These are phyloP conservation scores for Pugionium cornutum DNA, from an alignment of 345 rosid species.

Conservation along the genomic window DNA sequence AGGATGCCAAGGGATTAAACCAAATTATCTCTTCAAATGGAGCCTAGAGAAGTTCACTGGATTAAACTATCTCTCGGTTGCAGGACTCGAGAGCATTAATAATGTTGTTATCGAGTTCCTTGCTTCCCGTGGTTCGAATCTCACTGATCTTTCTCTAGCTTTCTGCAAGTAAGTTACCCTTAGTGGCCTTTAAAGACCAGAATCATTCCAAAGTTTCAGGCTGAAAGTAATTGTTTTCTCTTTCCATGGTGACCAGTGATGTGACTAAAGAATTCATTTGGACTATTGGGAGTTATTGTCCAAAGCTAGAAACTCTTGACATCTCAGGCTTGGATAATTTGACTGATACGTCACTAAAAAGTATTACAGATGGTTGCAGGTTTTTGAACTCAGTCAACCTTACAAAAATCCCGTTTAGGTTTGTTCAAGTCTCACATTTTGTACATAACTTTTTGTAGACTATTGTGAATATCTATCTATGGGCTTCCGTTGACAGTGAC, in stretches of 20 bases:
- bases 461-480: background rate
- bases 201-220: background rate
- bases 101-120: constrained; percentile 35
- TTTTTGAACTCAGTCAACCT: constrained; percentile 30
- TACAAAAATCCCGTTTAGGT: constrained; percentile 27
- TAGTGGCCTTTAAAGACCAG: background rate
- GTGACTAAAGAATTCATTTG: constrained; percentile 46
- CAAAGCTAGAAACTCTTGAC: constrained; percentile 46
- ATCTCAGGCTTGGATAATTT: constrained; percentile 44
- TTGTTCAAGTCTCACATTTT: constrained; percentile 15
- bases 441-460: background rate
- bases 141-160: constrained; percentile 45
- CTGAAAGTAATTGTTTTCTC: constrained; percentile 10
- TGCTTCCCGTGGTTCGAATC: constrained; percentile 33
- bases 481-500: constrained; percentile 47
- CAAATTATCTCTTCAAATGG: constrained; percentile 29
- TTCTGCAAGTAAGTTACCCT: constrained; percentile 27
- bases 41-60: constrained; percentile 38
- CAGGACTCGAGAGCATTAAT: constrained; percentile 43
- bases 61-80: constrained; percentile 49
- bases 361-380: constrained; percentile 51
- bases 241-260: constrained; percentile 46
- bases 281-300: constrained; percentile 39
- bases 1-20: constrained; percentile 48
- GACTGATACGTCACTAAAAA: constrained; percentile 43